phyloP scores from a whole-genome alignment of 768 basidiomycete species.

The Lyophyllum decastes region DNA sequence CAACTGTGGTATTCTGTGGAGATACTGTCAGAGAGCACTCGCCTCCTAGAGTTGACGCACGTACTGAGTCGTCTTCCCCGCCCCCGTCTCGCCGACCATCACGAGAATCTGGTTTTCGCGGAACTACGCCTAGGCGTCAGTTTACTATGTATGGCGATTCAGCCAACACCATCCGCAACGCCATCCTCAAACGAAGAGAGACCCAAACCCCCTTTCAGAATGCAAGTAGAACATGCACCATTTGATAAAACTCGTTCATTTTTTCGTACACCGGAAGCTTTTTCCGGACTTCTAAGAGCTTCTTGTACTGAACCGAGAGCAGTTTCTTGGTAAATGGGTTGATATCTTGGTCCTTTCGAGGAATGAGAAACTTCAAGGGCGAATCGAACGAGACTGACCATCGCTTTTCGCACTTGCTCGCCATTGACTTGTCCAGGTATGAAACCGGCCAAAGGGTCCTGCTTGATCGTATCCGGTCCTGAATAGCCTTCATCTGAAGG shows the following conservation, averaged over 20 bases:
- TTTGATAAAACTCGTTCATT: constrained; percentile 90
- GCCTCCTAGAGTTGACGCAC: constrained; percentile 27
- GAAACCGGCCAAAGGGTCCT: constrained; percentile 73
- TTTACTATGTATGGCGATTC: constrained; percentile 21
- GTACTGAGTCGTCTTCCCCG: constrained; percentile 95
- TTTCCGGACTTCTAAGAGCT: constrained; percentile 82
- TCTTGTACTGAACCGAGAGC: constrained; percentile 77
- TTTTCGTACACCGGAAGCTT: constrained; percentile 90
- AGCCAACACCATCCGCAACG: constrained; percentile 22
- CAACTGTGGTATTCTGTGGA: constrained; percentile 88
- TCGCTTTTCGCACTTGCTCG: constrained; percentile 62
- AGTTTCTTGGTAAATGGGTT: constrained; percentile 90
- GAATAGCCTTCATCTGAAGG: background rate
- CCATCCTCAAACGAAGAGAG: constrained; percentile 42
- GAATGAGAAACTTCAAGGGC: constrained; percentile 1
- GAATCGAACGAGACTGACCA: constrained; percentile 49
- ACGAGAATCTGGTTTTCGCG: constrained; percentile 81
- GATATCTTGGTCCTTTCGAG: constrained; percentile 64
- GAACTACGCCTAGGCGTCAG: constrained; percentile 50
- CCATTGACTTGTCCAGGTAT: constrained; percentile 69
- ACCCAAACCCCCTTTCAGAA: constrained; percentile 45
- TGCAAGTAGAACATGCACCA: constrained; percentile 55
- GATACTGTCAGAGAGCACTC: constrained; percentile 12
- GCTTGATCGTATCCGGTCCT: constrained; percentile 18
- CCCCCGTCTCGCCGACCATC: constrained; percentile 93